A percentile compares a stretch with the other conserved stretches of the same genome.
phyloP scores from a whole-genome alignment of 768 basidiomycete genomes.

The Tricholoma sp. region DNA sequence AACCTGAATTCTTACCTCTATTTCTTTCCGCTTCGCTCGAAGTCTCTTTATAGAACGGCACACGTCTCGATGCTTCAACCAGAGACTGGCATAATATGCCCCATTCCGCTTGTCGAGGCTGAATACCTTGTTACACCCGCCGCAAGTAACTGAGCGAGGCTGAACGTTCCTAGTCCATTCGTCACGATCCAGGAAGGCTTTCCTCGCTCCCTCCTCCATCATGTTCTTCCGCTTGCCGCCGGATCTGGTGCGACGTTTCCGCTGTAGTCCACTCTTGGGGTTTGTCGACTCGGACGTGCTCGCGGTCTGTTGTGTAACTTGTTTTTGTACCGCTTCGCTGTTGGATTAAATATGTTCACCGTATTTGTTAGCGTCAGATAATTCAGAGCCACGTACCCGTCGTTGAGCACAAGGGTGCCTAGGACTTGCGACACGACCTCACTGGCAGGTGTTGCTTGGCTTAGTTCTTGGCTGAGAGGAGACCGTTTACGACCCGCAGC shows the following conservation, averaged over 20 bases:
- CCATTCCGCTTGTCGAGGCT: not conserved
- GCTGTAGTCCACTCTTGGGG: not conserved
- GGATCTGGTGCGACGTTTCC: not conserved
- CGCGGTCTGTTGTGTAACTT: no score
- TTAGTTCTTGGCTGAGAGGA: no score
- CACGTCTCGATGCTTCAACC: not conserved
- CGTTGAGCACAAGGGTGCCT: not conserved
- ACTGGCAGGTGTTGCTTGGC: no score
- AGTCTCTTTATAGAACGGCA: not conserved
- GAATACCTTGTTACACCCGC: not conserved
- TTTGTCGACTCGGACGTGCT: no score
- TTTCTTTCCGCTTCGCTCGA: not conserved
- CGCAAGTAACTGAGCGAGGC: not conserved
- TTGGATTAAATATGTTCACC: not conserved
- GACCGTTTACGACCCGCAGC: no score
- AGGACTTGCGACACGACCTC: not conserved
- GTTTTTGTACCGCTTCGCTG: not conserved
- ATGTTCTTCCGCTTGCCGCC: not conserved
- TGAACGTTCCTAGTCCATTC: not conserved
- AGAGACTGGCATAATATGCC: not conserved
- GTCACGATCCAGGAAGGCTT: not conserved
- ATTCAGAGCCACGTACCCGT: not conserved
- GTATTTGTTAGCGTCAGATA: not conserved
- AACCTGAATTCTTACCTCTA: no score
- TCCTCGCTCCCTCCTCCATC: not conserved